phyloP scores from a whole-genome alignment of 139 green algal genomes.

The Zygnema circumcarinatum region DNA sequence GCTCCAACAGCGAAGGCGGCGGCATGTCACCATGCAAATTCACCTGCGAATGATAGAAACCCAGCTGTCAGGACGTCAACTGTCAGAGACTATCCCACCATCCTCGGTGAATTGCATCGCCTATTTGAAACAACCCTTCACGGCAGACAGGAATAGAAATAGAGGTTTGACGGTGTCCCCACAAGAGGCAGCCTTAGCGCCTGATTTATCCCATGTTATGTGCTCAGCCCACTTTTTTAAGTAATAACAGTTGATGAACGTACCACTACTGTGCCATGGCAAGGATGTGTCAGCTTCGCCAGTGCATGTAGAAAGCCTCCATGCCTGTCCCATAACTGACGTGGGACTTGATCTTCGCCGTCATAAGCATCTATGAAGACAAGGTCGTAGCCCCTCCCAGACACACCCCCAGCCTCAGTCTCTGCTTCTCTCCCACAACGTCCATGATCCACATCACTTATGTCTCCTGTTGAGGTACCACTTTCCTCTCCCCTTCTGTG shows the following conservation, averaged over 20 bases:
- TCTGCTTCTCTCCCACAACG: neutral
- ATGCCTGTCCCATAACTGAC: slow-evolving; percentile 43
- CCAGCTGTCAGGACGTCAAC: slow-evolving; percentile 9
- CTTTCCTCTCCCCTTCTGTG: neutral
- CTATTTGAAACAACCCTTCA: no score
- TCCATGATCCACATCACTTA: neutral
- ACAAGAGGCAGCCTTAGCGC: no score
- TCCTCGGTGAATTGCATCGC: no score
- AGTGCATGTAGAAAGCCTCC: slow-evolving; percentile 55
- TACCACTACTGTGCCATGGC: slow-evolving; percentile 66
- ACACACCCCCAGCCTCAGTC: neutral
- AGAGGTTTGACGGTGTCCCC: no score
- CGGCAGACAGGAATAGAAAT: no score
- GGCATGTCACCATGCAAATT: slow-evolving; percentile 42
- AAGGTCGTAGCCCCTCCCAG: slow-evolving; percentile 58
- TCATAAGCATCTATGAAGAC: slow-evolving; percentile 72
- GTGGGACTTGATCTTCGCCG: slow-evolving; percentile 65
- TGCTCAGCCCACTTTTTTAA: no score
- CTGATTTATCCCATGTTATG: no score
- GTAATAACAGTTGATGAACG: no score
- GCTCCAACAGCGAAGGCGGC: slow-evolving; percentile 7
- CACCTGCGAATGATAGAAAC: slow-evolving; percentile 1
- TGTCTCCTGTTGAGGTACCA: neutral
- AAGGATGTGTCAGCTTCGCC: slow-evolving; percentile 61
- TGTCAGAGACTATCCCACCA: no score